Evolutionary conservation across 2,329 filamentous ascomycete species (phyloP).

Genomic region (Epichloe hybrida): DNA sequence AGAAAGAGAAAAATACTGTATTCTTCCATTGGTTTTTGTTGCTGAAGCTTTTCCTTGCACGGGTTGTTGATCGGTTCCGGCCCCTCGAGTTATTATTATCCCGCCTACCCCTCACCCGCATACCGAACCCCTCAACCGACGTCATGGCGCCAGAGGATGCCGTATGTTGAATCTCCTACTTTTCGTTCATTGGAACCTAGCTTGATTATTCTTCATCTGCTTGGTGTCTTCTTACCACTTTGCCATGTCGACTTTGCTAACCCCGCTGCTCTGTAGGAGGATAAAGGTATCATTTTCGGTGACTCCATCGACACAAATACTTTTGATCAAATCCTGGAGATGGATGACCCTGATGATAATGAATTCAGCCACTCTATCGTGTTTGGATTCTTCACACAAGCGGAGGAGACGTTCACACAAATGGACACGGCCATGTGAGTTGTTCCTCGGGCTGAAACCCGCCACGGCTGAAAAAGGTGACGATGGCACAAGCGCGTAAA

Average conservation of each 20-base stretch:
- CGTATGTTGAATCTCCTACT: conserved; percentile 11
- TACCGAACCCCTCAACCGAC: neutral
- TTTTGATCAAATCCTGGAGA: conserved; percentile 93
- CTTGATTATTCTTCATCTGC: neutral
- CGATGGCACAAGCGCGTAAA: neutral
- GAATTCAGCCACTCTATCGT: conserved; percentile 88
- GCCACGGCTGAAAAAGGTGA: neutral
- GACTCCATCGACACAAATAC: conserved; percentile 67
- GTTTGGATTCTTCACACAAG: conserved; percentile 85
- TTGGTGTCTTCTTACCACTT: neutral
- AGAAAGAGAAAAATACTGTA: neutral
- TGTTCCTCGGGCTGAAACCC: neutral
- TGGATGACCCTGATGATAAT: conserved; percentile 81
- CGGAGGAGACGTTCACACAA: conserved; percentile 67
- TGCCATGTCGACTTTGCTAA: conserved; percentile 10
- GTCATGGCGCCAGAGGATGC: conserved; percentile 21
- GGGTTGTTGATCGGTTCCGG: neutral
- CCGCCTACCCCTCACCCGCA: neutral
- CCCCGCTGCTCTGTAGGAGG: neutral
- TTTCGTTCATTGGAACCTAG: too few species aligned
- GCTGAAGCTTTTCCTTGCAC: neutral
- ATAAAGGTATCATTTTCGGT: conserved; percentile 31
- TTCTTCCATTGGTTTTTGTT: neutral
- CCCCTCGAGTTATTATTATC: neutral
- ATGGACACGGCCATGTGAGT: conserved; percentile 79